Percentiles rank a stretch among this genome's conserved stretches.
phyloP scores from a whole-genome alignment of 805 yeast species.

The Priceomyces fermenticarens region DNA sequence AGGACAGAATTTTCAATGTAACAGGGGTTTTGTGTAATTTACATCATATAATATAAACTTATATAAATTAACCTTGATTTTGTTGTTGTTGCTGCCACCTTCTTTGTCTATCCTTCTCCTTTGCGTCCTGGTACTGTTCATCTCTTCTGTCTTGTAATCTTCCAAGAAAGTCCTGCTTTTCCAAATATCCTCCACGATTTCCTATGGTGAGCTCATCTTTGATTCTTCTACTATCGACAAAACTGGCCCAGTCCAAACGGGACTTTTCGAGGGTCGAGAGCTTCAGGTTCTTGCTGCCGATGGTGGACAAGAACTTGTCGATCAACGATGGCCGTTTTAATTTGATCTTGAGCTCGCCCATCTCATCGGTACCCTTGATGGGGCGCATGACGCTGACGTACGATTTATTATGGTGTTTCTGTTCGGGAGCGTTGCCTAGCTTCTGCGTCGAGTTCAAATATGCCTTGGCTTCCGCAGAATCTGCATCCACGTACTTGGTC shows the following conservation, averaged over 20 bases:
- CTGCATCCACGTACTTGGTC: constrained; percentile 69
- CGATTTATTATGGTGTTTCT: constrained; percentile 14
- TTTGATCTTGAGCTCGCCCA: constrained; percentile 47
- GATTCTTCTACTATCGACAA: constrained; percentile 83
- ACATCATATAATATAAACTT: too few species aligned
- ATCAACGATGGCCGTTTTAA: constrained; percentile 72
- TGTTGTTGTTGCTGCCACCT: constrained; percentile 7
- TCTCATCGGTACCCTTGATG: constrained; percentile 27
- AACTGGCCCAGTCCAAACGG: constrained; percentile 90
- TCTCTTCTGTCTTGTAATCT: constrained; percentile 66
- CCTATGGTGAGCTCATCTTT: constrained; percentile 75
- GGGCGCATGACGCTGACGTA: constrained; percentile 33
- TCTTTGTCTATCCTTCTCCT: constrained; percentile 27
- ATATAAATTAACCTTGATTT: too few species aligned
- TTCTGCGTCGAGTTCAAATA: constrained; percentile 57
- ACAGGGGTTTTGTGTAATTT: too few species aligned
- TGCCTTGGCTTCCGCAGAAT: constrained; percentile 86
- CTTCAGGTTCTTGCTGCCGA: constrained; percentile 62
- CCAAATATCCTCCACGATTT: constrained; percentile 88
- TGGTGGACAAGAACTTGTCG: constrained; percentile 68
- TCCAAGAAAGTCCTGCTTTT: constrained; percentile 83
- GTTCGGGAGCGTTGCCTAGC: constrained; percentile 9
- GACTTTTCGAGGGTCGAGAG: constrained; percentile 91
- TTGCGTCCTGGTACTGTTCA: constrained; percentile 44
- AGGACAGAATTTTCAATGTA: too few species aligned